phyloP scores from a whole-genome alignment of 495 filamentous ascomycete genomes.

The Articulospora tetracladia region DNA sequence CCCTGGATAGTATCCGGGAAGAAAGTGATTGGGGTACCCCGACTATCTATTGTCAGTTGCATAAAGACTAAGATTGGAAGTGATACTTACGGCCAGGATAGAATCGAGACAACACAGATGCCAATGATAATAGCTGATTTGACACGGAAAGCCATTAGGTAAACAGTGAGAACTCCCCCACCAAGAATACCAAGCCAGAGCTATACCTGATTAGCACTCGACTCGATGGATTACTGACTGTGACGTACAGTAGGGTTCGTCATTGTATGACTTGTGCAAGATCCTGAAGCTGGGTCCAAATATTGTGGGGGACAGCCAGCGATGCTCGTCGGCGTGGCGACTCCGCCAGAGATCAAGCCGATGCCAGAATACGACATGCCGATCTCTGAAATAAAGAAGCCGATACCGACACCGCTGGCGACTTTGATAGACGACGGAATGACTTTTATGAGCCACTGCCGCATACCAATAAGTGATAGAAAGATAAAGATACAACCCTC shows the following conservation, averaged over 20 bases:
- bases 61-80: background rate
- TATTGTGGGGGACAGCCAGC: slow-evolving; percentile 56
- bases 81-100: slow-evolving; percentile 67
- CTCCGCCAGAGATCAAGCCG: slow-evolving; percentile 60
- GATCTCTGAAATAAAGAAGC: slow-evolving; percentile 72
- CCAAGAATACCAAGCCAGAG: slow-evolving; percentile 76
- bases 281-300: slow-evolving; percentile 41
- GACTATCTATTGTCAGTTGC: slow-evolving; percentile 41
- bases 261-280: slow-evolving; percentile 52
- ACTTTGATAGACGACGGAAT: slow-evolving; percentile 78
- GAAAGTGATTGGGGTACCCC: slow-evolving; percentile 68
- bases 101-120: slow-evolving; percentile 74
- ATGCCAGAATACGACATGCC: slow-evolving; percentile 75
- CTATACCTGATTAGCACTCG: slow-evolving; percentile 24
- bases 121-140: slow-evolving; percentile 80
- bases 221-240: background rate
- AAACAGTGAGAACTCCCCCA: slow-evolving; percentile 68
- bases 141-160: slow-evolving; percentile 76
- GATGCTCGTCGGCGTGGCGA: slow-evolving; percentile 60
- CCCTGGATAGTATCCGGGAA: slow-evolving; percentile 69
- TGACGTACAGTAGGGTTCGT: slow-evolving; percentile 50
- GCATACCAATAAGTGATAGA: slow-evolving; percentile 71
- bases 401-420: slow-evolving; percentile 76
- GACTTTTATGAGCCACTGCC: slow-evolving; percentile 79
- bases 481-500: slow-evolving; percentile 64